Base-by-base conservation (phyloP, 1,139 yeast species). In the Taphrina deformans region DNA sequence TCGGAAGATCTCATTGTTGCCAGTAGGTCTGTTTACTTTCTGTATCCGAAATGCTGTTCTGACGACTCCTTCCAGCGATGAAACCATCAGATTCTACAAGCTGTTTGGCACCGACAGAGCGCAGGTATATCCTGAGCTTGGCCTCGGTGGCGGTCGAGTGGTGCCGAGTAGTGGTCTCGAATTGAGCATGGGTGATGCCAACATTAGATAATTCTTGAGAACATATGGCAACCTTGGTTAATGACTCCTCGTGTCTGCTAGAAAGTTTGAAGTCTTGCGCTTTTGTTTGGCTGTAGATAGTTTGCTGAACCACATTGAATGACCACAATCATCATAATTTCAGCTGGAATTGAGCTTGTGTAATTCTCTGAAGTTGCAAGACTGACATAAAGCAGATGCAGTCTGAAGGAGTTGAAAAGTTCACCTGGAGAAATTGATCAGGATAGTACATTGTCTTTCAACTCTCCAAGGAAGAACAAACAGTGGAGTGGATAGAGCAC, bases 1-100 rank as follows among this genome's bases (percentile, higher is more conserved):
- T 50, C 55, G 16, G 63, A 59, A 21, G 56, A 59, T 29, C 29
- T 59, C 16, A 59, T 59, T 40, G 50, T 59, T 5, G 50, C 63
- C 5, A 26, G 56, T 31, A 59, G 40, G 63, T 53, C 10, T 3
- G 10, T 23, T 41, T 4, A 6, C 7, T 3, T 6, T 24, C n/a
- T 24, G 3, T 24, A 46, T 14, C 7, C 10, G 9, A 16, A 6
- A 23, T 14, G 6, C 10, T 48, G 14, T 48, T 16, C 44, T 51
- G 55, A 51, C n/a, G 5, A n/a, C 10, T 51, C 23, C 2, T 18
- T 31, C 14, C 14, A 53, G 58, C 24, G 63, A 59, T 29, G 56
- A 59, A 33, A 46, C 63, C 27, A 48, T 59, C 38, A 50, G 63
- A 7, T 59, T 59, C 31, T 59, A 48, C 26, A 48, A 50, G 23